Base-by-base conservation (phyloP, 306 rosid genomes). In the Cicer bijugum region DNA sequence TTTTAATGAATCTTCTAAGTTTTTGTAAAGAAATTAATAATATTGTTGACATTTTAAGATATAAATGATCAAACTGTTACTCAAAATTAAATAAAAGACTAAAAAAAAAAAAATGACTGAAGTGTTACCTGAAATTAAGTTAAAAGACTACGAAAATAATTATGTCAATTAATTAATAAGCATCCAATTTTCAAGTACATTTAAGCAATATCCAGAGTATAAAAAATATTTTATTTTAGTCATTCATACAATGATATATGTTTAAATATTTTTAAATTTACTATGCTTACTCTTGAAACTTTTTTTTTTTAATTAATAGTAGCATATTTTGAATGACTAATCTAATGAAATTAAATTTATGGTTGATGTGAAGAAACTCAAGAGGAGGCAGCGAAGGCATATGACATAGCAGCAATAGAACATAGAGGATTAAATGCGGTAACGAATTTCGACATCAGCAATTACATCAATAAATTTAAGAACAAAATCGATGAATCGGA, bases 361-460 rank as follows among this genome's bases (percentile, higher is more conserved):
- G 65, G 1, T 67, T 55, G 42, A 9, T 28, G 55, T 50, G 70
- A 63, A 93, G 99, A 90, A 68, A 94, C 97, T 48, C 96, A 91
- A 71, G 99, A 94, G 79, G 97, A 94, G 70, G 97, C 99, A 11
- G 99, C 99, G 1, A 87, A 81, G 23, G 99, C 99, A 8, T 94
- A 94, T 80, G 99, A 94, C 69, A 67, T 75, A 75, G 99, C 99
- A 19, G 97, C 97, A 5, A 91, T 94, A 68, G 88, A 91, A 57
- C 82, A 94, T 82, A 85, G 99, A 75, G 99, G 97, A 76, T 16
- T 84, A 1, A 91, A 91, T 84, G 99, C 99, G 12, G 97, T 91
- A 40, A 94, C 99, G 8, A 91, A 91, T 60, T 94, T 94, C 46
- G 97, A 91, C 56, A 89, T 85, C 53, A 86, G 82, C 82, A 87